These are phyloP conservation scores for Phaffia tasmanica DNA, from an alignment of 768 basidiomycete genomes.

Conservation along the genomic window DNA sequence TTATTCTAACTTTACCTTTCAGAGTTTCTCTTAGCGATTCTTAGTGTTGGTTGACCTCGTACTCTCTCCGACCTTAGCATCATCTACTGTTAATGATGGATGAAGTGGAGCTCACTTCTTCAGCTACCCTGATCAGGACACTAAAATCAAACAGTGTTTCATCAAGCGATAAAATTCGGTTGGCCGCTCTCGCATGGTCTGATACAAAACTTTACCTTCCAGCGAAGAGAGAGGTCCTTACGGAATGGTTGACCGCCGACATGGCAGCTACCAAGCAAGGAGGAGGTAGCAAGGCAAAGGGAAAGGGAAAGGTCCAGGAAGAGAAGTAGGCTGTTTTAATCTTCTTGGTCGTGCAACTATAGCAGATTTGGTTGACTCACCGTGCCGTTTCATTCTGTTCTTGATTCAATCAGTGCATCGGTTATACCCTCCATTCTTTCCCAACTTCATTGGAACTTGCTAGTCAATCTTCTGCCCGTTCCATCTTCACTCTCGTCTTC, in stretches of 20 bases:
- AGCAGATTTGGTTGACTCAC: no score
- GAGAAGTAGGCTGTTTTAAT: slow-evolving; percentile 4
- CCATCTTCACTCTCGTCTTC: background rate
- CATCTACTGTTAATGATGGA: no score
- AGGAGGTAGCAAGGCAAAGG: slow-evolving; percentile 12
- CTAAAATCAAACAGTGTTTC: slow-evolving; percentile 15
- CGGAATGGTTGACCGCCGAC: slow-evolving; percentile 18
- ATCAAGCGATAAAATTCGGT: slow-evolving; percentile 10
- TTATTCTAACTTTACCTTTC: no score
- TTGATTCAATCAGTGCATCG: slow-evolving; percentile 6
- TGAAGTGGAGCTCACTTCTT: slow-evolving; percentile 3
- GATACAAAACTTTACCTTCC: slow-evolving; percentile 21
- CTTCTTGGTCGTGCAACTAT: no score
- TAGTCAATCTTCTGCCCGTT: background rate
- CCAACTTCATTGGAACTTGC: slow-evolving; percentile 2
- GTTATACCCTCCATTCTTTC: slow-evolving; percentile 1
- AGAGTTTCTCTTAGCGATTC: no score
- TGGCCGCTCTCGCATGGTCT: slow-evolving; percentile 19
- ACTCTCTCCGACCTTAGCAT: no score
- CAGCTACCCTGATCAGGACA: slow-evolving; percentile 17
- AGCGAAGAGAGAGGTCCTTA: slow-evolving; percentile 21
- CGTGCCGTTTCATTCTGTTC: background rate
- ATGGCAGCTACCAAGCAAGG: slow-evolving; percentile 1
- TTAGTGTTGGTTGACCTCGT: no score
- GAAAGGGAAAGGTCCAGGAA: slow-evolving; percentile 15